Base-by-base conservation (phyloP, 2,329 filamentous ascomycete genomes). In the Cercospora sp. region DNA sequence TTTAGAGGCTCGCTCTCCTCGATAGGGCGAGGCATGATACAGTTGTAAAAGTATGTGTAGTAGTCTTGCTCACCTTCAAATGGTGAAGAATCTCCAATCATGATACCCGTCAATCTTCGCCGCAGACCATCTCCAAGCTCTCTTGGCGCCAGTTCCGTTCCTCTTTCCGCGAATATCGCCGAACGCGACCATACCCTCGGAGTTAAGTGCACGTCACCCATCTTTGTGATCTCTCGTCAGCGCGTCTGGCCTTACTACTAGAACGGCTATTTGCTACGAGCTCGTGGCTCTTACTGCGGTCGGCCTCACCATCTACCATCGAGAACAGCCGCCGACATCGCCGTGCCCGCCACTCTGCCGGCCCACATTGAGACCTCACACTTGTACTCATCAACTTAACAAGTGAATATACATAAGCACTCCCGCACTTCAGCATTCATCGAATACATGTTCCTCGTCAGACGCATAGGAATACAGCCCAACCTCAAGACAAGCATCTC, bases 81-180 rank as follows among this genome's bases (percentile, higher is more conserved):
- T n/a, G 60, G 60, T 65, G 63, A 63, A 65, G 48, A 65, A 65
- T 68, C 66, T 68, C 66, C 63, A 63, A 65, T 68, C 66, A 65
- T 55, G 64, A 65, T 40, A 65, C 40, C 61, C 61, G 16, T 45
- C n/a, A 62, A 16, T 26, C 6, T 51, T 30, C 36, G 42, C 10
- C 13, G 16, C 30, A 62, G 4, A 26, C 16, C 30, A 20, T 59
- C 31, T 31, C 20, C 16, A 59, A 23, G 16, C 6, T 20, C 55
- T 58, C 23, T n/a, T 10, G 26, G 16, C 55, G 28, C n/a, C n/a
- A 23, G 10, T 59, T 20, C 55, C 42, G 60, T 13, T 31, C 18
- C 33, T 62, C 23, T 12, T 23, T 12, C 30, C 18, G 55, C 28
- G 9, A 33, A 31, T 36, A 48, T 62, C 28, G 30, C 59, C 36